Evolutionary conservation across 768 basidiomycete species (phyloP), one percentile per base, ranked within the genome.

Genomic region (Naganishia kalamii): DNA sequence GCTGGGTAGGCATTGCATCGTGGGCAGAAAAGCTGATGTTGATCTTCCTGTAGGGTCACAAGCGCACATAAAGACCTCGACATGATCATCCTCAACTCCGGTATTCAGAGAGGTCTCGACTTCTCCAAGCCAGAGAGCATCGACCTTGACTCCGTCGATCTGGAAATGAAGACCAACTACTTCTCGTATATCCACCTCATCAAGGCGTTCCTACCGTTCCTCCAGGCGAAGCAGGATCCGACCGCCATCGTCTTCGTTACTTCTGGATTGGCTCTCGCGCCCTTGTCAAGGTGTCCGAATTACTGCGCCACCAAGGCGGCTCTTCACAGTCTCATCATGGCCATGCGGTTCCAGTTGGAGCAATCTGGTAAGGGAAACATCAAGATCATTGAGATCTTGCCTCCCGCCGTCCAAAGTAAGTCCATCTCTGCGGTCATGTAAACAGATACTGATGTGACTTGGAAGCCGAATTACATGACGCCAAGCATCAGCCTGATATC

Each of bases 271-370:
- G 67, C 52, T 4, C 17, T 68, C 23, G 63, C 65, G 11, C 67
- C 67, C 11, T 32, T 68, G n/a, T 40, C 63, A 17, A 10, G 63
- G 7, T 68, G 67, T 48, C 59, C 63, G 29, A 65, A 68, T 41
- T 68, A 68, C 33, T 65, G 67, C 43, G 62, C 63, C 15, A 51
- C 63, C 2, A 32, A 68, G 63, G 67, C 67, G 4, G 67, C 67
- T 5, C 40, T 68, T 13, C 67, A 68, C 52, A 64, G 60, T 33
- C 41, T 63, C 43, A 44, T 61, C 17, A 49, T 68, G 52, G 23
- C 44, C 1, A n/a, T 68, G 29, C 2, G 67, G 41, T 44, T 49
- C 35, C 67, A 68, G 63, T 43, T 68, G 44, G 54, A 62, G 27
- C 33, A 46, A 12, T 32, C 63, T 25, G 49, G 48, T 1, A 48